These are phyloP conservation scores for Malus hybrid DNA, from an alignment of 331 rosid species.

Conservation along the genomic window DNA sequence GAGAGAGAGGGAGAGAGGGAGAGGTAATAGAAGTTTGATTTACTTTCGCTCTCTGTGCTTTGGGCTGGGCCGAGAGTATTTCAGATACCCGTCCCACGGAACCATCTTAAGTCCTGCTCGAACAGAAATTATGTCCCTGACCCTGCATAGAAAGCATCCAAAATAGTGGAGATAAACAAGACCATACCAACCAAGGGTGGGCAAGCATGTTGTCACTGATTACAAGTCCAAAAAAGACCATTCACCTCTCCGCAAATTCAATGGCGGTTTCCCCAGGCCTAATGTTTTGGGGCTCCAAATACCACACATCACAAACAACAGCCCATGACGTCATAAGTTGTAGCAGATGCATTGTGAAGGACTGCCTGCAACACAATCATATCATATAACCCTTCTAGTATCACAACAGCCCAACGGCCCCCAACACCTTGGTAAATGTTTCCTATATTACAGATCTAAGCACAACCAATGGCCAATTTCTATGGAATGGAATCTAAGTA, in stretches of 20 bases:
- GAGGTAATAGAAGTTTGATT: conserved; percentile 13
- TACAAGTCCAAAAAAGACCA: conserved; percentile 1
- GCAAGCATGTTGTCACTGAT: neutral
- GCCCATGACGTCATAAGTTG: conserved; percentile 99
- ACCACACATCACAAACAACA: conserved; percentile 99
- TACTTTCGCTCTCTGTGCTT: conserved; percentile 81
- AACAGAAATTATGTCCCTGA: conserved; percentile 72
- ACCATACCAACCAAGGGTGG: neutral
- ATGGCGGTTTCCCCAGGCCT: conserved; percentile 85
- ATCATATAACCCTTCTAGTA: neutral
- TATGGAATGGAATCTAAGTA: neutral
- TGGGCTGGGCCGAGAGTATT: conserved; percentile 96
- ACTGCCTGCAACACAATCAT: conserved; percentile 58
- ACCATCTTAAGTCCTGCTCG: conserved; percentile 93
- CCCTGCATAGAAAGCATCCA: conserved; percentile 38
- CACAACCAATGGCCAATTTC: neutral
- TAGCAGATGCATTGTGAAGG: conserved; percentile 86
- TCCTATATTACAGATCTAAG: neutral
- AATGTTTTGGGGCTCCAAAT: conserved; percentile 81
- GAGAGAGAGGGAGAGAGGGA: neutral
- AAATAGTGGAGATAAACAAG: neutral
- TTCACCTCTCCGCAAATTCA: conserved; percentile 94
- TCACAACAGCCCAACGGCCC: neutral
- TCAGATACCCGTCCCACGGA: conserved; percentile 97
- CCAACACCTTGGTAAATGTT: neutral